These are phyloP conservation scores for Pterocarpus macrocarpus DNA, from an alignment of 306 rosid genomes.

Conservation along the genomic window DNA sequence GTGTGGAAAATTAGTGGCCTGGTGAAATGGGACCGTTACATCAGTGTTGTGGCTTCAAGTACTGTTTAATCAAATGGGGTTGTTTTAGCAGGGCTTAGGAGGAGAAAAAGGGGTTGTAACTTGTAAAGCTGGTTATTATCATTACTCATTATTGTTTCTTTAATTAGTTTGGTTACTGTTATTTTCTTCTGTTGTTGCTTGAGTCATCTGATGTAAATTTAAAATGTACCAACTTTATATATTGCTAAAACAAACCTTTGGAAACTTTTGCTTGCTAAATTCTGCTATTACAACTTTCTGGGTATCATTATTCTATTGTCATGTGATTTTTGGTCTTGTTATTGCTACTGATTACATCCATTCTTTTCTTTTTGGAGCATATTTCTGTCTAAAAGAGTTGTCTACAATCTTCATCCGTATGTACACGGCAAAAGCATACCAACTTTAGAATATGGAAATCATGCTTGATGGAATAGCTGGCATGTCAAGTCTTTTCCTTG, in stretches of 20 bases:
- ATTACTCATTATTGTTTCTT: conserved; percentile 21
- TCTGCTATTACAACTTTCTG: conserved; percentile 39
- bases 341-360: conserved; percentile 35
- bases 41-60: conserved; percentile 9
- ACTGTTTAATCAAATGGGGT: conserved; percentile 17
- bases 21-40: conserved; percentile 39
- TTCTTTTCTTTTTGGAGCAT: conserved; percentile 43
- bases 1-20: conserved; percentile 19
- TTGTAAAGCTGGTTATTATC: conserved; percentile 37
- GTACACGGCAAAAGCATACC: conserved; percentile 26
- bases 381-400: conserved; percentile 30
- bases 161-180: conserved; percentile 1
- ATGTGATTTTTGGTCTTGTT: conserved; percentile 7
- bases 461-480: conserved; percentile 49
- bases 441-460: conserved; percentile 41
- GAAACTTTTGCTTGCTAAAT: conserved; percentile 38
- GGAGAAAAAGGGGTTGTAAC: conserved; percentile 9
- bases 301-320: conserved; percentile 25
- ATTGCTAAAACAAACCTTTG: not conserved
- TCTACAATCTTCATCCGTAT: conserved; percentile 36
- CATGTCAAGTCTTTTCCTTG: conserved; percentile 45
- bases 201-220: conserved; percentile 34
- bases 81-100: conserved; percentile 4
- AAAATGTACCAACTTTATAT: conserved; percentile 17
- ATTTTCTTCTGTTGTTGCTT: conserved; percentile 6